A percentile compares a stretch with the other conserved stretches of the same genome.
These are phyloP conservation scores for Magnaporthales sp. DNA, from an alignment of 2,329 filamentous ascomycete species.

Conservation along the genomic window DNA sequence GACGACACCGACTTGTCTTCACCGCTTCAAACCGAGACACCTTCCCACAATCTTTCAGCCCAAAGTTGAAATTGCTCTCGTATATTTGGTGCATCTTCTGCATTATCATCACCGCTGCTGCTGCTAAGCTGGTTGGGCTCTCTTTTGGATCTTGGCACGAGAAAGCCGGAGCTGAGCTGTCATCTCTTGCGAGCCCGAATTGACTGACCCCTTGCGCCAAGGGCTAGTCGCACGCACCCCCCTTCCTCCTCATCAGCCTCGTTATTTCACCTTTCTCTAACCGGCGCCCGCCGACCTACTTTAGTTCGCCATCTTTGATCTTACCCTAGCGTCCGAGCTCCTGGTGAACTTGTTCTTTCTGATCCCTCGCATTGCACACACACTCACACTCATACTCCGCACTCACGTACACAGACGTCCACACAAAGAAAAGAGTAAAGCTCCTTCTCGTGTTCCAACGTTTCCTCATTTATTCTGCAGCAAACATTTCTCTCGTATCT, in stretches of 20 bases:
- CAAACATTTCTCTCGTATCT: background rate
- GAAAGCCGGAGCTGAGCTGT: background rate
- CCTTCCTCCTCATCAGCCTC: background rate
- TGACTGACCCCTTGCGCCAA: background rate
- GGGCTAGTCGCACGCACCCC: background rate
- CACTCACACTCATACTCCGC: background rate
- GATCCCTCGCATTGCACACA: background rate
- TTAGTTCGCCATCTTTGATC: background rate
- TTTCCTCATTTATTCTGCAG: background rate
- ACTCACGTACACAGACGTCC: background rate
- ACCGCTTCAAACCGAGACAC: background rate
- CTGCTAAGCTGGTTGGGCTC: background rate
- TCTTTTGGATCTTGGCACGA: background rate
- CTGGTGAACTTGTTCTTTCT: background rate
- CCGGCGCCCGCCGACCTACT: constrained; percentile 1
- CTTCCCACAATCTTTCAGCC: background rate
- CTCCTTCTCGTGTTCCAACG: background rate
- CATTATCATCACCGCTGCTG: background rate
- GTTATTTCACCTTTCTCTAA: constrained; percentile 1
- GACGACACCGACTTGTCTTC: background rate
- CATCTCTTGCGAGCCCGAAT: background rate
- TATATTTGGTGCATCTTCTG: background rate
- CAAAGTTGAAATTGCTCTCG: background rate
- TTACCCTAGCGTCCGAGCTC: background rate
- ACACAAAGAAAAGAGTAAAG: background rate